phyloP scores from a whole-genome alignment of 495 filamentous ascomycete species.

The Neurospora sp. region DNA sequence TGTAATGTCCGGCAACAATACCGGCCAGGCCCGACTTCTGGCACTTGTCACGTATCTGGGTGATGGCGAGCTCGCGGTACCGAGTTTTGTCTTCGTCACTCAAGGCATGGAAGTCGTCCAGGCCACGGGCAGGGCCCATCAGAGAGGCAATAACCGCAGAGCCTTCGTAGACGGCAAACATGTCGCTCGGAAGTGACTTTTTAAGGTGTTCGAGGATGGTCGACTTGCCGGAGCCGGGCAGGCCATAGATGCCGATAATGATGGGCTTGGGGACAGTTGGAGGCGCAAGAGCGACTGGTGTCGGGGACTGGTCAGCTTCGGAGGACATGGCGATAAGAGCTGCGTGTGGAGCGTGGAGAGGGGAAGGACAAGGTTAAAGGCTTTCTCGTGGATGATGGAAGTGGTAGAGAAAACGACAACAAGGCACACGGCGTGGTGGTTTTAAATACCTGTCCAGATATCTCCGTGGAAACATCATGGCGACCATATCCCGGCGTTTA shows the following conservation, averaged over 20 bases:
- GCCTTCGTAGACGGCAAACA: conserved; percentile 45
- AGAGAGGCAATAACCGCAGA: conserved; percentile 39
- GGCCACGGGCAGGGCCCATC: conserved; percentile 30
- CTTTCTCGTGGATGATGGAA: neutral
- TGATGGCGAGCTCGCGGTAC: conserved; percentile 41
- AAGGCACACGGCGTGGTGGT: neutral
- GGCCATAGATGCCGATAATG: conserved; percentile 50
- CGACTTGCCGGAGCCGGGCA: conserved; percentile 54
- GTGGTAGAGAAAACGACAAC: neutral
- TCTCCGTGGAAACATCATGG: neutral
- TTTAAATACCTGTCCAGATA: neutral
- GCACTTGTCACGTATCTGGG: conserved; percentile 33
- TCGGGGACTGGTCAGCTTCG: neutral
- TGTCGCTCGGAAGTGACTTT: conserved; percentile 21
- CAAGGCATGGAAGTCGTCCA: conserved; percentile 40
- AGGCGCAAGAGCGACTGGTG: too few species aligned
- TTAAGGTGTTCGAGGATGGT: conserved; percentile 37
- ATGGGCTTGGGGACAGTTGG: conserved; percentile 16
- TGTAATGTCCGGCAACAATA: conserved; percentile 51
- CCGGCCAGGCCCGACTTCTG: conserved; percentile 24
- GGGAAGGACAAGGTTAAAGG: neutral
- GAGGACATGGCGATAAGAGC: neutral
- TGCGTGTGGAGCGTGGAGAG: neutral
- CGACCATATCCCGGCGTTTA: neutral
- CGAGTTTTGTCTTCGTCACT: conserved; percentile 27